Evolutionary conservation across 106 monocot species (phyloP).

Genomic region (Cymbidium sinense): DNA sequence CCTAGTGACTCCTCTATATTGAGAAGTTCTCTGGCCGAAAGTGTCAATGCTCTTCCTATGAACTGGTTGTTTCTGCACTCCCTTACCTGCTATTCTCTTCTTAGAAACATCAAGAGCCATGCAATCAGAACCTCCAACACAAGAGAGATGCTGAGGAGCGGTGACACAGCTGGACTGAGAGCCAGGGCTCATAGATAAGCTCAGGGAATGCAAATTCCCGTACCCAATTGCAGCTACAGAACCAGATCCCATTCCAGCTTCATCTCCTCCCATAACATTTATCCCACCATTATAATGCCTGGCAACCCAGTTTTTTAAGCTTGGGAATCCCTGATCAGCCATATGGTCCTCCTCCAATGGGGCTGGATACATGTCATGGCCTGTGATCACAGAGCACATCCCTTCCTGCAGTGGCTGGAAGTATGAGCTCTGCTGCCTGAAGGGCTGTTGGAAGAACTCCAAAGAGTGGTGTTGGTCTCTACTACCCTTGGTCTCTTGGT

Average conservation of each 20-base stretch:
- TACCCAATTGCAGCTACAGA: conserved; percentile 44
- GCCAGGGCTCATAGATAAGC: conserved; percentile 91
- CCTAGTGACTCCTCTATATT: conserved; percentile 87
- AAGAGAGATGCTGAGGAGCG: conserved; percentile 33
- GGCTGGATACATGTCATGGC: conserved; percentile 30
- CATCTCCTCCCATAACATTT: conserved; percentile 2
- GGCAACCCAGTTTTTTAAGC: conserved; percentile 48
- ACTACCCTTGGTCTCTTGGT: conserved; percentile 27
- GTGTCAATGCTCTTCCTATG: conserved; percentile 81
- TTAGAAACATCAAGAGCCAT: conserved; percentile 35
- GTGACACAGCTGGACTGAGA: conserved; percentile 75
- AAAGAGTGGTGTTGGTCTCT: conserved; percentile 19
- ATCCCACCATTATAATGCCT: conserved; percentile 15
- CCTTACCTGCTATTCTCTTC: conserved; percentile 51
- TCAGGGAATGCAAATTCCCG: conserved; percentile 60
- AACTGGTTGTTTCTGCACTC: conserved; percentile 68
- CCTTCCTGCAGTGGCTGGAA: conserved; percentile 57
- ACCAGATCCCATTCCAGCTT: conserved; percentile 14
- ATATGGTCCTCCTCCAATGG: background rate
- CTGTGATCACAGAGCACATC: conserved; percentile 31
- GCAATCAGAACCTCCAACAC: conserved; percentile 20
- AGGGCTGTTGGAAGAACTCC: conserved; percentile 34
- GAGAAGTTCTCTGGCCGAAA: conserved; percentile 84
- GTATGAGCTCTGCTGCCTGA: conserved; percentile 24
- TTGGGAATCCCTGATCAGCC: conserved; percentile 21